Conservation (phyloP, 176 grass and related monocot genomes). For the Triticum dicoccoides region DNA sequence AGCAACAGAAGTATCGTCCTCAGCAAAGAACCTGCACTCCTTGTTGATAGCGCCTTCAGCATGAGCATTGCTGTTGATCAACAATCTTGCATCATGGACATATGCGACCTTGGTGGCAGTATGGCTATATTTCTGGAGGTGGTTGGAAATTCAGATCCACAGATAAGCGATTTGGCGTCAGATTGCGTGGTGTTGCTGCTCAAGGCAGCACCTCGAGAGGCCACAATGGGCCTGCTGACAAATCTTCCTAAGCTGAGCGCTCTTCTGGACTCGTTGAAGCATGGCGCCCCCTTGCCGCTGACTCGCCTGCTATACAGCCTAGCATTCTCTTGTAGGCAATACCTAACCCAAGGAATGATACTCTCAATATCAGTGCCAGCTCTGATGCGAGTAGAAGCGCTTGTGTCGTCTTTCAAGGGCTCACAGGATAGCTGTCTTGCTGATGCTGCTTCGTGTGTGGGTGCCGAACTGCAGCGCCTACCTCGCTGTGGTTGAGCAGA, state of each 20-base stretch:
- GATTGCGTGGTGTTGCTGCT: constrained; percentile 79
- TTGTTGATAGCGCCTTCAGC: constrained; percentile 76
- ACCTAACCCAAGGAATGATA: constrained; percentile 87
- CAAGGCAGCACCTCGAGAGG: constrained; percentile 74
- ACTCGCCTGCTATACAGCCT: constrained; percentile 77
- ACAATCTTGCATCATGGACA: constrained; percentile 75
- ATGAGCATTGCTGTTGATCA: constrained; percentile 93
- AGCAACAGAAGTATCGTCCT: constrained; percentile 69
- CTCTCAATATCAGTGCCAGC: constrained; percentile 74
- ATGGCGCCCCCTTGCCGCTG: constrained; percentile 41
- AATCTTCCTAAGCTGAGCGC: constrained; percentile 68
- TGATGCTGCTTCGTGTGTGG: constrained; percentile 62
- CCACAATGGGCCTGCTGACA: constrained; percentile 73
- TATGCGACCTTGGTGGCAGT: constrained; percentile 83
- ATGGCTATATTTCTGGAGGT: constrained; percentile 84
- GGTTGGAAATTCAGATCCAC: constrained; percentile 46
- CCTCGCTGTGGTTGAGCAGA: constrained; percentile 69
- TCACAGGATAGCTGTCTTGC: constrained; percentile 57
- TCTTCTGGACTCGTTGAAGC: constrained; percentile 58
- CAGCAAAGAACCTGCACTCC: constrained; percentile 75
- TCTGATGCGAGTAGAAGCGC: constrained; percentile 67
- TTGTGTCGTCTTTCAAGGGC: constrained; percentile 57
- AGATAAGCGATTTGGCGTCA: constrained; percentile 79
- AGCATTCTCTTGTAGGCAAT: constrained; percentile 83
- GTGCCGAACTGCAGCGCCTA: constrained; percentile 66